phyloP scores from a whole-genome alignment of 306 rosid species.

The cucumber (Cucumis sativus) region Cucumber_9930_V3 NC_026660.2:18180001-18180500 shows the following conservation, averaged over 20 bases:
- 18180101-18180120: conserved; percentile 65
- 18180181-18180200: conserved; percentile 29
- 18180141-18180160: conserved; percentile 19
- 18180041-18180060: conserved; percentile 52
- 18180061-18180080: conserved; percentile 8
- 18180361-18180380: neutral
- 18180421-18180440: neutral
- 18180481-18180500: conserved; percentile 47
- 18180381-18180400: neutral
- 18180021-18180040: conserved; percentile 24
- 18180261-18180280: conserved; percentile 41
- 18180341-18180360: conserved; percentile 9
- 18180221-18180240: conserved; percentile 58
- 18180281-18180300: conserved; percentile 34
- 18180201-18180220: conserved; percentile 40
- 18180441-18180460: neutral
- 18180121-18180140: conserved; percentile 22
- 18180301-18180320: conserved; percentile 35
- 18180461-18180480: conserved; percentile 43
- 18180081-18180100: conserved; percentile 12
- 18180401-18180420: neutral
- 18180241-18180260: conserved; percentile 36
- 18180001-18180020: neutral
- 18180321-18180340: conserved; percentile 14
- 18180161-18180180: conserved; percentile 31